These are phyloP conservation scores for Trametes versicolor DNA, from an alignment of 1,284 basidiomycete species.

Conservation along the genomic window DNA sequence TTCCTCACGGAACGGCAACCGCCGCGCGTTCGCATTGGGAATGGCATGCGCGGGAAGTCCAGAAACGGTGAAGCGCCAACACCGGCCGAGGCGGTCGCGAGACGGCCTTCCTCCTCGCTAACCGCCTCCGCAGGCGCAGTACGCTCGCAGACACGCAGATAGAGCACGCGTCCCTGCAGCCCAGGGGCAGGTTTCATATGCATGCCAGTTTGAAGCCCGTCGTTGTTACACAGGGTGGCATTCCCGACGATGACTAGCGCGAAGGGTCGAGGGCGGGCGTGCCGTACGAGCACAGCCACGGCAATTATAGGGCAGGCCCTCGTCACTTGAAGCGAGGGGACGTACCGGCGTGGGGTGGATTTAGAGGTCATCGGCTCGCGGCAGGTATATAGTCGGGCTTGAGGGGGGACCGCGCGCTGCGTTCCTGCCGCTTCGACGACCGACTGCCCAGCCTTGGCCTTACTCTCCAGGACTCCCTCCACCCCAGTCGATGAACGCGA, in stretches of 20 bases:
- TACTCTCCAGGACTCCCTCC: neutral
- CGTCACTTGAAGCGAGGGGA: neutral
- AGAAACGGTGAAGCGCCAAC: slow-evolving; percentile 1
- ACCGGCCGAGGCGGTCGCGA: slow-evolving; percentile 13
- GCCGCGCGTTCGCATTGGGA: slow-evolving; percentile 2
- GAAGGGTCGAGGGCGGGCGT: too few relatives aligned
- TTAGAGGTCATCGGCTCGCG: neutral
- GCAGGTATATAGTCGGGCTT: neutral
- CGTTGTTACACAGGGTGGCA: too few relatives aligned
- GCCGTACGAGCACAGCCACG: neutral
- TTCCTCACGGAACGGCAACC: slow-evolving; percentile 11
- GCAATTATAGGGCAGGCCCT: neutral
- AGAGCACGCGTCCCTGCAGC: too few relatives aligned
- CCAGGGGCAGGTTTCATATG: too few relatives aligned
- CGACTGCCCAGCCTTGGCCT: neutral
- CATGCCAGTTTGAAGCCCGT: too few relatives aligned
- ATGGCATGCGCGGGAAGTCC: slow-evolving; percentile 11
- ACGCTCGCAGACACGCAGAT: too few relatives aligned
- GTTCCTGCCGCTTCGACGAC: neutral
- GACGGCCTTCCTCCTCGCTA: neutral
- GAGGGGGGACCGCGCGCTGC: neutral
- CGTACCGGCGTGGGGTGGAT: neutral
- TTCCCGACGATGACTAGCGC: too few relatives aligned
- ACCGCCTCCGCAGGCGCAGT: neutral
- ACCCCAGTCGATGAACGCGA: neutral